A percentile compares a stretch with the other conserved stretches of the same genome.
Evolutionary conservation across 176 grass and related monocot species (phyloP).

Genomic region (Carex myosuroides): DNA sequence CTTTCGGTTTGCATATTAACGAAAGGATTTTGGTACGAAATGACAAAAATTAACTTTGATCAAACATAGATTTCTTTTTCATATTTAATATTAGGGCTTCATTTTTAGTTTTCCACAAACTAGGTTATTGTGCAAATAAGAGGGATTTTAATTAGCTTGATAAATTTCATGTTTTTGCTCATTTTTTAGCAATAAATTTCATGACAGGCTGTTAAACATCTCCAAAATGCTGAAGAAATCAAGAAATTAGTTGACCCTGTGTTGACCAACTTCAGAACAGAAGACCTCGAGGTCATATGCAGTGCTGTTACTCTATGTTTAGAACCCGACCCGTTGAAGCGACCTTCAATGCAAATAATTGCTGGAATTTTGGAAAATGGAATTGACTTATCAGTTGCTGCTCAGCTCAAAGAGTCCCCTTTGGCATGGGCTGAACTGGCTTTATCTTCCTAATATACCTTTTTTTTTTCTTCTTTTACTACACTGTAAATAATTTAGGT

Average conservation of each 20-base stretch:
- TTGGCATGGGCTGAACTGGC: slow-evolving; percentile 87
- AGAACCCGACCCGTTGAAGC: slow-evolving; percentile 72
- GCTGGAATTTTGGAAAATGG: slow-evolving; percentile 60
- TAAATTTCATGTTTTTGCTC: neutral
- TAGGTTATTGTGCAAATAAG: neutral
- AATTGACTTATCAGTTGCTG: slow-evolving; percentile 55
- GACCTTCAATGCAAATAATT: slow-evolving; percentile 89
- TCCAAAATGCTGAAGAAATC: slow-evolving; percentile 74
- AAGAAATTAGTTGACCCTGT: slow-evolving; percentile 60
- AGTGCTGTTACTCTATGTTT: slow-evolving; percentile 81
- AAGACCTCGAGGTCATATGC: slow-evolving; percentile 68
- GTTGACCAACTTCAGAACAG: slow-evolving; percentile 32
- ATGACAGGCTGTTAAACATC: slow-evolving; percentile 51
- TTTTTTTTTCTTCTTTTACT: neutral
- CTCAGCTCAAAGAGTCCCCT: slow-evolving; percentile 73
- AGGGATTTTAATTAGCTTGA: neutral
- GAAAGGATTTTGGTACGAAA: neutral
- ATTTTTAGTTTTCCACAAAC: neutral
- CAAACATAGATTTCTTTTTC: neutral
- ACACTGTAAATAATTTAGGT: slow-evolving; percentile 24
- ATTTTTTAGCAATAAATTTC: neutral
- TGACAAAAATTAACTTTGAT: neutral
- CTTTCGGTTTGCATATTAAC: neutral
- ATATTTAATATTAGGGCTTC: neutral
- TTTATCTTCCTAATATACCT: slow-evolving; percentile 39